Conservation (phyloP, 2,329 filamentous ascomycete species). For the Colletotrichum sublineola region DNA sequence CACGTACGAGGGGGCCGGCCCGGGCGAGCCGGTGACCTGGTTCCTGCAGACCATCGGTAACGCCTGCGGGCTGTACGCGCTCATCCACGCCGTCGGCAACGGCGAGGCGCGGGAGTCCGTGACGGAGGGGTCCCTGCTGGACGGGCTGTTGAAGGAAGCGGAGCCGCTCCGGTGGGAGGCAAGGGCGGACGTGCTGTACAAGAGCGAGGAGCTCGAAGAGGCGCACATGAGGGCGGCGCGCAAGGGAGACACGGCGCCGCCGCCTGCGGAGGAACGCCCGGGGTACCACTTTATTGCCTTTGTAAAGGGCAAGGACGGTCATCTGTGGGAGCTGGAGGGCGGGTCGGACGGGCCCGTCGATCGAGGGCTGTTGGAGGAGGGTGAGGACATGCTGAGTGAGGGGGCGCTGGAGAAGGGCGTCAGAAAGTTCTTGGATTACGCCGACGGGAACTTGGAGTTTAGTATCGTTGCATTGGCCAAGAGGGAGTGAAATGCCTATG, state of each 20-base stretch:
- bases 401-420: conserved; percentile 74
- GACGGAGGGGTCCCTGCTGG: conserved; percentile 65
- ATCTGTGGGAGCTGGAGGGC: conserved; percentile 86
- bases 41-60: conserved; percentile 89
- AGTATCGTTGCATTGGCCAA: conserved; percentile 55
- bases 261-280: conserved; percentile 69
- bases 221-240: conserved; percentile 79
- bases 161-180: conserved; percentile 70
- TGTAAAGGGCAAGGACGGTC: conserved; percentile 74
- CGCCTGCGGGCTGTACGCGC: conserved; percentile 83
- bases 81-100: conserved; percentile 81
- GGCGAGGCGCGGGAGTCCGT: conserved; percentile 71
- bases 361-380: conserved; percentile 66
- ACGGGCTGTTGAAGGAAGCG: conserved; percentile 71
- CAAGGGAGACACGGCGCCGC: conserved; percentile 76
- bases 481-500: neutral
- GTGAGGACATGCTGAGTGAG: conserved; percentile 75
- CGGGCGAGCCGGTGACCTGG: conserved; percentile 79
- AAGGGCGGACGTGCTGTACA: conserved; percentile 78
- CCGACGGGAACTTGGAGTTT: conserved; percentile 54
- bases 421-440: conserved; percentile 56
- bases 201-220: conserved; percentile 76
- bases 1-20: conserved; percentile 50
- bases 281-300: conserved; percentile 88
- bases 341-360: conserved; percentile 79